These are phyloP conservation scores for Solanum piurae DNA, from an alignment of 257 asterid species.

Conservation along the genomic window DNA sequence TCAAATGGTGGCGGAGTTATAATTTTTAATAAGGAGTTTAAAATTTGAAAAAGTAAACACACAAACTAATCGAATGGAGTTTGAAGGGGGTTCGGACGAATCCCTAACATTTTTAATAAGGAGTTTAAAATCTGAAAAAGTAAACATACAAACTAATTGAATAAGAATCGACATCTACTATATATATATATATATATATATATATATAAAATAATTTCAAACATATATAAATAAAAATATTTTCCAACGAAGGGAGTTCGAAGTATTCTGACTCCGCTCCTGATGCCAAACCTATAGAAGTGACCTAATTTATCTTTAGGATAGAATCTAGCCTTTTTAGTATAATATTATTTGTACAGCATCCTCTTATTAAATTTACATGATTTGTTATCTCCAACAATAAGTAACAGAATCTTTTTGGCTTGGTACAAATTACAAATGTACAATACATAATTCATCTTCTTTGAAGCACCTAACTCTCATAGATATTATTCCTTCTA, in stretches of 20 bases:
- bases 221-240: too few species aligned
- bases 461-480: background rate
- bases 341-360: background rate
- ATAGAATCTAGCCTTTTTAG: background rate
- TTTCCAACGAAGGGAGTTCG: too few species aligned
- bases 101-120: too few species aligned
- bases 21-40: too few species aligned
- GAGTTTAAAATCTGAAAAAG: too few species aligned
- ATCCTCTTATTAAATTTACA: background rate
- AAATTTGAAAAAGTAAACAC: too few species aligned
- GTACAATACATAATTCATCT: background rate
- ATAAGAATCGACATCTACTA: rapidly evolving
- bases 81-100: too few species aligned
- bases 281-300: background rate
- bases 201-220: too few species aligned
- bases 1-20: background rate
- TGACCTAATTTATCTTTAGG: background rate
- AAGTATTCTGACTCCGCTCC: too few species aligned
- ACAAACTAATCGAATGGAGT: too few species aligned
- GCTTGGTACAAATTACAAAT: background rate
- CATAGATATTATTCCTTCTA: background rate
- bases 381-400: background rate
- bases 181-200: too few species aligned
- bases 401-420: background rate
- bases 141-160: too few species aligned